Base-by-base conservation (phyloP, 768 basidiomycete species). In the Pleurotus tuber-regium region DNA sequence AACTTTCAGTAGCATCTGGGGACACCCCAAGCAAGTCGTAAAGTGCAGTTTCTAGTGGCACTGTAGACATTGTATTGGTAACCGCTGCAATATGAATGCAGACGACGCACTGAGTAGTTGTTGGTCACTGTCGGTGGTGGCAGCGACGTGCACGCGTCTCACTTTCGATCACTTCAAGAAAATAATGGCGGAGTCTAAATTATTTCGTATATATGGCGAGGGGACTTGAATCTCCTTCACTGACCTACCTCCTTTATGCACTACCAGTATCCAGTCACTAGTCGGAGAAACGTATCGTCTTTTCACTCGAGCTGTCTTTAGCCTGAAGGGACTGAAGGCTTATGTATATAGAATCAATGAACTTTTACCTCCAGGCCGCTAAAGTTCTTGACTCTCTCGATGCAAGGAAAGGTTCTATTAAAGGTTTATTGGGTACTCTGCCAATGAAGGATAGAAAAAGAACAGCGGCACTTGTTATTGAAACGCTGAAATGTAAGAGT, bases 351-450 rank as follows among this genome's bases (percentile, higher is more conserved):
- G 64, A 50, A 40, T 59, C 63, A 69, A 96, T 97, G 94, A 95
- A 95, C 75, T 94, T 96, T 73, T 97, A 97, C 74, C 92, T 92
- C 73, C 86, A 91, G 66, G 91, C 92, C 57, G 87, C 87, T 58
- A 78, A 84, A 61, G 77, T 84, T 4, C 74, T 98, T 60, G 92
- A 96, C 64, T 86, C 85, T 59, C 78, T 98, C 53, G 89, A 95
- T 64, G 79, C 83, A 38, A 93, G 88, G 66, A 78, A 92, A 66
- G 94, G 93, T n/a, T 95, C 92, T 11, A 88, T 98, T 63, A 94
- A 96, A 63, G 81, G 94, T 49, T 68, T 92, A 28, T 71, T 96
- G 35, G 82, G 82, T 16, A 79, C 82, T 50, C 72, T 93, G 24
- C 82, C 88, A 23, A 82, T 86, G 63, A 85, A 86, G 68, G 77